Base-by-base conservation (phyloP, 192 early-diverging fungal species). In the Jimgerdemannia flammicorona region DNA sequence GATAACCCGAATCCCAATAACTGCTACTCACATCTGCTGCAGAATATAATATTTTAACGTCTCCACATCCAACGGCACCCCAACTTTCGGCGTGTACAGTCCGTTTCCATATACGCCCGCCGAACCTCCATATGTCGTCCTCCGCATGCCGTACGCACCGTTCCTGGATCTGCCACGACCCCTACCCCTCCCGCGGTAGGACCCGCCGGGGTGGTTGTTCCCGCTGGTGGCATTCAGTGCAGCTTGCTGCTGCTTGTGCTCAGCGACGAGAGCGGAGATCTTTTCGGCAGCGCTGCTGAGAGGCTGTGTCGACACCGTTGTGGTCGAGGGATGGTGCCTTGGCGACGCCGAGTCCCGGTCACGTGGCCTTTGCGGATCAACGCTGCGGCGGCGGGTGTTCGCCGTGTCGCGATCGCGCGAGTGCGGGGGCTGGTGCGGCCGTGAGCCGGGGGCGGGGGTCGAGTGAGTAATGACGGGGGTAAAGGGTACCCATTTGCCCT, bases 1-100 rank as follows among this genome's bases (percentile, higher is more conserved):
- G 49, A 11, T 7, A 54, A 54, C 11, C 49, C 49, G 11, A 54
- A 54, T 7, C 49, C 49, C n/a, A n/a, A 11, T 11, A 7, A 54
- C 49, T 11, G 11, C 0, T 40, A 72, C 80, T 79, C 86, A 90
- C 88, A 91, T 82, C 80, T 91, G 90, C 68, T 89, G 89, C 29
- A 89, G 71, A 72, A 91, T 79, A 73, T 87, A 90, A 4, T 74
- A 73, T 73, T 89, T 86, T 67, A 91, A 80, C 18, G 81, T 78
- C 63, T 85, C 84, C 1, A 83, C 11, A 66, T 86, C 84, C 54
- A 79, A 68, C 18, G 76, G 49, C 49, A 54, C 49, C 49, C 4
- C 11, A 54, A n/a, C n/a, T n/a, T 11, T 54, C 49, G 49, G 6
- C 49, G 49, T 54, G 11, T 54, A 54, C 49, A 54, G 11, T 11